These are phyloP conservation scores for Neurospora cerealis DNA, from an alignment of 495 filamentous ascomycete genomes.

Conservation along the genomic window DNA sequence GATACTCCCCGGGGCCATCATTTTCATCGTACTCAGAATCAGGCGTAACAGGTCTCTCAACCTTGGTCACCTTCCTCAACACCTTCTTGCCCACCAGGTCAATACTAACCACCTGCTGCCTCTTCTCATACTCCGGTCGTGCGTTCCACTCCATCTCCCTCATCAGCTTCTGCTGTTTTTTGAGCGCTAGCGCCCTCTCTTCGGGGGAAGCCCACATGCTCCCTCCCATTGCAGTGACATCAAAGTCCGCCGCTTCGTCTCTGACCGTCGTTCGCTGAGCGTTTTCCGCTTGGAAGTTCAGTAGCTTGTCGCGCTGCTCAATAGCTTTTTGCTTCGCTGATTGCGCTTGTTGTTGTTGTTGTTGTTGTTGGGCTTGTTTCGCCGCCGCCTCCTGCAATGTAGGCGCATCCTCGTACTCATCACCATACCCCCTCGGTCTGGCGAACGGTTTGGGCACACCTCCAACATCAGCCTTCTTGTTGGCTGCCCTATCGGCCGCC, in stretches of 20 bases:
- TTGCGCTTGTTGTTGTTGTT: not conserved
- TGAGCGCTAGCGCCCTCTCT: constrained; percentile 78
- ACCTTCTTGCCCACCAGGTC: constrained; percentile 72
- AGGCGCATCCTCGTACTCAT: constrained; percentile 14
- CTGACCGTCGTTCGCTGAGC: constrained; percentile 78
- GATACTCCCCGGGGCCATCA: not conserved
- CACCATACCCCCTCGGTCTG: constrained; percentile 29
- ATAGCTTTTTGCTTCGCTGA: constrained; percentile 44
- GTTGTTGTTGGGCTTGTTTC: not conserved
- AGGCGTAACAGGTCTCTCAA: constrained; percentile 42
- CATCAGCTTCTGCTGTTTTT: constrained; percentile 80
- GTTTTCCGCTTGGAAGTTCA: constrained; percentile 81
- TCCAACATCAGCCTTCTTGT: constrained; percentile 55
- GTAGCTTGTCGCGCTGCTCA: constrained; percentile 72
- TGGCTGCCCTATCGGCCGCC: constrained; percentile 60
- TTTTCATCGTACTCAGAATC: constrained; percentile 35
- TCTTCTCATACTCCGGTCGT: constrained; percentile 87
- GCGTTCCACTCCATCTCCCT: constrained; percentile 86
- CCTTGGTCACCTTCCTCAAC: constrained; percentile 58
- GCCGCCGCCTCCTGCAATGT: not conserved
- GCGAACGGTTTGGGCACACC: constrained; percentile 39
- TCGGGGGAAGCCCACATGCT: constrained; percentile 84
- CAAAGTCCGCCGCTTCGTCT: constrained; percentile 92
- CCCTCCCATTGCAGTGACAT: constrained; percentile 50
- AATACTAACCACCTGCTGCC: constrained; percentile 75